These are phyloP conservation scores for Brassica balearica DNA, from an alignment of 441 rosid species.

Conservation along the genomic window DNA sequence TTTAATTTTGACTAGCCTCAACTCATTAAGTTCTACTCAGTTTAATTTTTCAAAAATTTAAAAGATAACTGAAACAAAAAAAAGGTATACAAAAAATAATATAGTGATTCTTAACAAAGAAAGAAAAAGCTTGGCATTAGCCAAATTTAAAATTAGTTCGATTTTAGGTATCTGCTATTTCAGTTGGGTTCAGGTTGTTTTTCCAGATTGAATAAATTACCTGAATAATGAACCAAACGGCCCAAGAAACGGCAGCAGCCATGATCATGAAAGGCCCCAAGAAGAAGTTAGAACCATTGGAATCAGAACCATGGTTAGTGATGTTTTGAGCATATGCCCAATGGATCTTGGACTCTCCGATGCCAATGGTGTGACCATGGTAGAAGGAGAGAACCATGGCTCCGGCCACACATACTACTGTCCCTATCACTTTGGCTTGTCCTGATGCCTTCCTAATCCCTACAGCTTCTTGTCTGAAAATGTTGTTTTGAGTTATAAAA, in stretches of 20 bases:
- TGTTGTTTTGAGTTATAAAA: not conserved
- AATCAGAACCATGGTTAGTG: slow-evolving; percentile 19
- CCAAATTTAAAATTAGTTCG: not conserved
- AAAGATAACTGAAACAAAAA: not conserved
- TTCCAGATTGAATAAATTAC: slow-evolving; percentile 41
- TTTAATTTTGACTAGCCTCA: not conserved
- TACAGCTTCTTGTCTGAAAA: slow-evolving; percentile 71
- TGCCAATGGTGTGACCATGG: slow-evolving; percentile 66
- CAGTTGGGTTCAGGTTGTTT: not conserved
- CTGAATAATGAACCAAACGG: slow-evolving; percentile 84
- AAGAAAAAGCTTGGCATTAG: not conserved
- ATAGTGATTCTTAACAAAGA: not conserved
- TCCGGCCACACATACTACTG: slow-evolving; percentile 77
- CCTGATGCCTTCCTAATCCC: slow-evolving; percentile 66
- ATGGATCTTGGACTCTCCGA: slow-evolving; percentile 73
- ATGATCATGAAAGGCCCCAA: slow-evolving; percentile 73
- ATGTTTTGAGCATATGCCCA: slow-evolving; percentile 65
- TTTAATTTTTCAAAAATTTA: not conserved
- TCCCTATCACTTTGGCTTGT: slow-evolving; percentile 85
- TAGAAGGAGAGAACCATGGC: slow-evolving; percentile 93
- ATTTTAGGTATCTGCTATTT: not conserved
- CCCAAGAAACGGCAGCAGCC: slow-evolving; percentile 63
- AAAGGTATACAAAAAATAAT: not conserved
- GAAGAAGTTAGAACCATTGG: slow-evolving; percentile 49
- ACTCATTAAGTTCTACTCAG: not conserved